Evolutionary conservation across 73 alveolate species (phyloP).

Genomic region (Effrenium voratum): DNA sequence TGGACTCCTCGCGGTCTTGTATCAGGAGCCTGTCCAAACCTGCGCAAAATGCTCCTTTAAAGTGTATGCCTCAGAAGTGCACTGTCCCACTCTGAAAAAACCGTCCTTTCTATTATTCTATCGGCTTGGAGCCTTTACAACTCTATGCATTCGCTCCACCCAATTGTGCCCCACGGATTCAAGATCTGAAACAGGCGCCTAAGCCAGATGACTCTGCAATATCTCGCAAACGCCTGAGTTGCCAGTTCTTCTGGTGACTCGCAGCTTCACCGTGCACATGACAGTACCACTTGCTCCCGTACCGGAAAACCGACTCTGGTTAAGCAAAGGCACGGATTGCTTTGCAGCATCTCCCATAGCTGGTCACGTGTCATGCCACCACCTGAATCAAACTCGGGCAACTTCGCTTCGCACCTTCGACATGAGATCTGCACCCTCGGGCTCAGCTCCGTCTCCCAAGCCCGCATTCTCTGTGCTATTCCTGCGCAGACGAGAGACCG

Average conservation of each 20-base stretch:
- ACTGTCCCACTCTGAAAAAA: no score
- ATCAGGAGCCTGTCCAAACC: conserved; percentile 41
- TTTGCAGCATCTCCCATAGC: conserved; percentile 89
- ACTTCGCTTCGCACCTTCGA: background rate
- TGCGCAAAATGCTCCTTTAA: background rate
- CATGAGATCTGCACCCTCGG: background rate
- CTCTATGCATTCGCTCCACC: no score
- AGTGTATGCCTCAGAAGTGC: no score
- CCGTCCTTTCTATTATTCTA: no score
- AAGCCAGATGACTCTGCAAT: conserved; percentile 81
- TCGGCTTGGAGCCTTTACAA: background rate
- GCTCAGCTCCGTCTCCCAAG: conserved; percentile 80
- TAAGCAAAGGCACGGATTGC: conserved; percentile 55
- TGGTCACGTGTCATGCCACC: conserved; percentile 65
- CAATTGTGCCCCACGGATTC: no score
- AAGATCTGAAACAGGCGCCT: conserved; percentile 31
- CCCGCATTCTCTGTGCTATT: conserved; percentile 78
- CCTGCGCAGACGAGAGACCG: background rate
- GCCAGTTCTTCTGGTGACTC: background rate
- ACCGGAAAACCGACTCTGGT: background rate
- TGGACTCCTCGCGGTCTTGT: conserved; percentile 46
- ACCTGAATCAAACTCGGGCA: background rate
- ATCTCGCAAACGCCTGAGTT: conserved; percentile 76
- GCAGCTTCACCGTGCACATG: background rate
- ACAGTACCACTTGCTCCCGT: background rate